Base-by-base conservation (phyloP, 2,329 filamentous ascomycete genomes). In the Pseudopithomyces maydicus region DNA sequence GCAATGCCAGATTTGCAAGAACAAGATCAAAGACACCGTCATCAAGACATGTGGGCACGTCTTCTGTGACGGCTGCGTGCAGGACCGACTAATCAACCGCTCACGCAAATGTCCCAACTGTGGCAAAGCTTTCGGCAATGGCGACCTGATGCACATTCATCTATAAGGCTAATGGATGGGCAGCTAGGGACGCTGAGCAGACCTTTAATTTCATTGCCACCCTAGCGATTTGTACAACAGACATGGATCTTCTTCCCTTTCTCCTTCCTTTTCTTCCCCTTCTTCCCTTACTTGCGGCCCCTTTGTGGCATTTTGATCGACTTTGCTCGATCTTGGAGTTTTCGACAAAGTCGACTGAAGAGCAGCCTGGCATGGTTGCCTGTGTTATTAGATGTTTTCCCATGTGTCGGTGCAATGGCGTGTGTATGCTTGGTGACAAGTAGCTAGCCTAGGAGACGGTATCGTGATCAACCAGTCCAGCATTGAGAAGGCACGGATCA, bases 61-160 rank as follows among this genome's bases (percentile, higher is more conserved):
- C 47, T 97, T 98, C 77, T 99, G 95, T 83, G 88, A 89, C 71
- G 84, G 88, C 46, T 99, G 95, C 73, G 90, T 98, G 22, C 91
- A 97, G 63, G 90, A 96, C 70, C 88, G 95, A 55, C 88, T 97
- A 59, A 87, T 87, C 44, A 96, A 95, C 70, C 90, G 95, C 35
- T 93, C 94, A 79, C 86, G 95, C 65, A 98, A 98, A 77, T 99
- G 95, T 71, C 95, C 95, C 2, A 94, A 91, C 67, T 99, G 96
- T 81, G 92, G 90, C 69, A 90, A 90, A 77, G 88, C 91, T 3
- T 99, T 99, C 74, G 94, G 96, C 69, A 90, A 87, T 74, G 90
- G 90, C 77, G 95, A 99, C 74, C 87, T 92, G 59, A 96, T 97
- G 91, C 79, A 72, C 33, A 78, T 82, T 43, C 73, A 76, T 58